Conservation (phyloP, 78 protist genomes). For the Dictyostelium brefeldianum region DNA sequence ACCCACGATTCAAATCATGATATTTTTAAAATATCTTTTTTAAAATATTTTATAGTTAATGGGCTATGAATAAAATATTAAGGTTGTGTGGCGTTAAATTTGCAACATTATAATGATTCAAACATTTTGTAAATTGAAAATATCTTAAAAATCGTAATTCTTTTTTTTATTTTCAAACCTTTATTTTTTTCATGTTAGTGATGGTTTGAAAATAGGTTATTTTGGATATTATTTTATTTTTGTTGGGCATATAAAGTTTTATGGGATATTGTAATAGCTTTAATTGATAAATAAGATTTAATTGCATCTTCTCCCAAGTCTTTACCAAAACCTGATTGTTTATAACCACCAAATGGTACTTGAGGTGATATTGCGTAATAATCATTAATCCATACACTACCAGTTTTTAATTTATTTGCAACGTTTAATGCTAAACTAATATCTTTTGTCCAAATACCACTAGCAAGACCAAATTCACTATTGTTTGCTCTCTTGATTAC, state of each 20-base stretch:
- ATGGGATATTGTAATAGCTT: constrained; percentile 44
- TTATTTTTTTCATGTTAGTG: too few relatives aligned
- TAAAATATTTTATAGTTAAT: too few relatives aligned
- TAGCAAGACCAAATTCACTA: constrained; percentile 88
- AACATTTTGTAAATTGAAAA: too few relatives aligned
- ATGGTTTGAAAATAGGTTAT: too few relatives aligned
- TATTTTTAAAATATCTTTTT: too few relatives aligned
- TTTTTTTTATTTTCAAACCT: too few relatives aligned
- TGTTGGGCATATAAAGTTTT: constrained; percentile 11
- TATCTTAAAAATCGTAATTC: too few relatives aligned
- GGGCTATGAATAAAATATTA: too few relatives aligned
- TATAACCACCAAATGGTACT: constrained; percentile 76
- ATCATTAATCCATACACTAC: constrained; percentile 62
- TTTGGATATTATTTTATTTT: too few relatives aligned
- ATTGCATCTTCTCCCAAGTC: constrained; percentile 56
- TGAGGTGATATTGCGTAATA: neutral
- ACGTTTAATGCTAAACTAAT: constrained; percentile 32
- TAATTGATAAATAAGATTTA: constrained; percentile 12
- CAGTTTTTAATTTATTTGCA: constrained; percentile 39
- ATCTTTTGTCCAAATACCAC: constrained; percentile 84
- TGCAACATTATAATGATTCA: too few relatives aligned
- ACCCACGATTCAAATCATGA: too few relatives aligned
- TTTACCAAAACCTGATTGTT: constrained; percentile 55
- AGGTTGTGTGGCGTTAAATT: too few relatives aligned
- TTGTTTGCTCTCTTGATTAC: constrained; percentile 85